Conservation (phyloP, 1,284 basidiomycete species). For the Rhodotorula sp. region DNA sequence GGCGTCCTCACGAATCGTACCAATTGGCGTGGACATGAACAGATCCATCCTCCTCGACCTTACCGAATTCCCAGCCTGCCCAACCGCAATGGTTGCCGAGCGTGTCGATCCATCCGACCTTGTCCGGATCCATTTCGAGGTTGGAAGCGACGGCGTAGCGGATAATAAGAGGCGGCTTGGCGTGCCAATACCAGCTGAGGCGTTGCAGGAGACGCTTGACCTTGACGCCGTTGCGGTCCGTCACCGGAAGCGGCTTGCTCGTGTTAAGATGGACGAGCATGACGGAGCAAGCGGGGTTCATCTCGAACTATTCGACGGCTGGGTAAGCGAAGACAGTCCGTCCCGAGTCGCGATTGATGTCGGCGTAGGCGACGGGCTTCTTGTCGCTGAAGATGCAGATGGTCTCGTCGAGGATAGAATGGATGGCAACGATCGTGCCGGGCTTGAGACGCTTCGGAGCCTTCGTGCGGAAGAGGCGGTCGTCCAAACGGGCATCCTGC, state of each 20-base stretch:
- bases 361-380: background rate
- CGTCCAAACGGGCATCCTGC: background rate
- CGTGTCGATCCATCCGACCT: background rate
- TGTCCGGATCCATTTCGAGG: too few relatives aligned
- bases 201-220: background rate
- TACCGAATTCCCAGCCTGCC: background rate
- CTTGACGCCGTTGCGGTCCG: slow-evolving; percentile 4
- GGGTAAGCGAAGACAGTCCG: background rate
- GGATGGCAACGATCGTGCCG: background rate
- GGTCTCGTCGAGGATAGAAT: slow-evolving; percentile 2
- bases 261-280: background rate
- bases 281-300: background rate
- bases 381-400: background rate
- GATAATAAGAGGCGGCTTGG: background rate
- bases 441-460: background rate
- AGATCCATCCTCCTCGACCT: background rate
- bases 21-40: background rate
- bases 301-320: background rate
- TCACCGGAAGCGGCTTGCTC: background rate
- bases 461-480: slow-evolving; percentile 1
- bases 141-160: background rate
- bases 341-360: background rate
- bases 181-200: background rate
- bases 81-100: background rate
- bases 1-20: slow-evolving; percentile 3